Base-by-base conservation (phyloP, 2,329 filamentous ascomycete species). In the Drechslerella coelobrocha region DNA sequence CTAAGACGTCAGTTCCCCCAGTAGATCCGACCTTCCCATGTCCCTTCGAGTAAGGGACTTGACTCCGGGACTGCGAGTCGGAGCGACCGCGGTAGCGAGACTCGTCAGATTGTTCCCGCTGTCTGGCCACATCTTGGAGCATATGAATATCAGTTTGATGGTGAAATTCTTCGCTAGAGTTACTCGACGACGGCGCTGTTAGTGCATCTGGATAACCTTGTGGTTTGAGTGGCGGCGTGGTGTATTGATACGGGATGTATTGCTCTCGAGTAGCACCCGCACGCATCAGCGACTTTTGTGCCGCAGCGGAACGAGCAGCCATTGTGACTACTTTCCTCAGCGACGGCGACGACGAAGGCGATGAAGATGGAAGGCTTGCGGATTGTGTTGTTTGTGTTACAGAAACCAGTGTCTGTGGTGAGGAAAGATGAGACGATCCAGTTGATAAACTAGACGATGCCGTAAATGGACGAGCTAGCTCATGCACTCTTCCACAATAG, bases 231-330 rank as follows among this genome's bases (percentile, higher is more conserved):
- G 53, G 24, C 24, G 17, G 19, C 10, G 31, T 8, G 6, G 8
- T 23, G 23, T 63, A 56, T 24, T 52, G 27, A 43, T 54, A 71
- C 4, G 59, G 48, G 23, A 27, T n/a, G 51, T 71, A 63, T 34
- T 71, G 66, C 8, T 71, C 66, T 37, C 66, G 53, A 14, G 59
- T 9, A 31, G 59, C 66, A 19, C 66, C 66, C 1, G 45, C 41
- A 21, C 66, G 59, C 34, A 63, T 71, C 6, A 71, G 53, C 59
- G 66, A 71, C 59, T 71, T 71, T 41, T 71, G 66, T 21, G 66
- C 66, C 41, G 66, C 59, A 26, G 59, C 59, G 24, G 66, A 71
- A 37, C 66, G 66, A 59, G 66, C 66, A 48, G 66, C 66, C 66
- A 71, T 71, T 39, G 51, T 45, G 27, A 41, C 19, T 12, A 1